These are phyloP conservation scores for Suillus ampliporus DNA, from an alignment of 768 basidiomycete species.

Conservation along the genomic window DNA sequence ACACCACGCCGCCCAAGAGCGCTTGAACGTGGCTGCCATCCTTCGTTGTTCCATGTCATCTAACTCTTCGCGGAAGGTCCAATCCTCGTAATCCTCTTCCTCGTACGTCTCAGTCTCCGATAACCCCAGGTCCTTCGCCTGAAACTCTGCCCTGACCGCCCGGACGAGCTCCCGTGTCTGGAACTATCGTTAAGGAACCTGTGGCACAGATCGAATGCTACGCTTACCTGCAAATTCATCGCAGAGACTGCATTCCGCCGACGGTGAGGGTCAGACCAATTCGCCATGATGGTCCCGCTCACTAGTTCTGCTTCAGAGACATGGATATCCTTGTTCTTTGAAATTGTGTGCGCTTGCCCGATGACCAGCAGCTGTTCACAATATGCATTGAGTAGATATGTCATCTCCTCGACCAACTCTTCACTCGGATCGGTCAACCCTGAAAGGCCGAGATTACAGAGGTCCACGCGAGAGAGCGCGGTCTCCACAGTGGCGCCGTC, in stretches of 20 bases:
- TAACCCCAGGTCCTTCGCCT: slow-evolving; percentile 13
- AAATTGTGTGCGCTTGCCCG: slow-evolving; percentile 42
- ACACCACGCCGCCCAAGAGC: slow-evolving; percentile 52
- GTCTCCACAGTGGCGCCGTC: slow-evolving; percentile 30
- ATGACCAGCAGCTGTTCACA: slow-evolving; percentile 39
- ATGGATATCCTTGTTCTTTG: slow-evolving; percentile 39
- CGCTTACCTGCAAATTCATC: slow-evolving; percentile 50
- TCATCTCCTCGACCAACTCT: slow-evolving; percentile 44
- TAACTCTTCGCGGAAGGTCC: slow-evolving; percentile 13
- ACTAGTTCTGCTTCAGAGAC: slow-evolving; percentile 50
- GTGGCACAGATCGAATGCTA: neutral
- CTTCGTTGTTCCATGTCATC: slow-evolving; percentile 26
- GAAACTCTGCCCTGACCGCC: slow-evolving; percentile 41
- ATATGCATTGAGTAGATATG: slow-evolving; percentile 42
- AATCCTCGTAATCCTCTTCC: slow-evolving; percentile 35
- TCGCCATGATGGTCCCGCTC: slow-evolving; percentile 52
- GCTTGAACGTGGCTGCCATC: slow-evolving; percentile 38
- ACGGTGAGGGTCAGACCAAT: slow-evolving; percentile 48
- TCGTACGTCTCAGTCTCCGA: slow-evolving; percentile 12
- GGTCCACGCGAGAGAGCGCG: slow-evolving; percentile 28
- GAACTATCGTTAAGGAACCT: slow-evolving; percentile 11
- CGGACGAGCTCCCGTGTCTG: slow-evolving; percentile 47
- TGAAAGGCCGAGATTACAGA: slow-evolving; percentile 38
- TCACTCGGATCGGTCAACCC: slow-evolving; percentile 24
- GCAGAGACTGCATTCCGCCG: slow-evolving; percentile 43